phyloP scores from a whole-genome alignment of 2,329 filamentous ascomycete genomes.

The Cytospora piceicola region DNA sequence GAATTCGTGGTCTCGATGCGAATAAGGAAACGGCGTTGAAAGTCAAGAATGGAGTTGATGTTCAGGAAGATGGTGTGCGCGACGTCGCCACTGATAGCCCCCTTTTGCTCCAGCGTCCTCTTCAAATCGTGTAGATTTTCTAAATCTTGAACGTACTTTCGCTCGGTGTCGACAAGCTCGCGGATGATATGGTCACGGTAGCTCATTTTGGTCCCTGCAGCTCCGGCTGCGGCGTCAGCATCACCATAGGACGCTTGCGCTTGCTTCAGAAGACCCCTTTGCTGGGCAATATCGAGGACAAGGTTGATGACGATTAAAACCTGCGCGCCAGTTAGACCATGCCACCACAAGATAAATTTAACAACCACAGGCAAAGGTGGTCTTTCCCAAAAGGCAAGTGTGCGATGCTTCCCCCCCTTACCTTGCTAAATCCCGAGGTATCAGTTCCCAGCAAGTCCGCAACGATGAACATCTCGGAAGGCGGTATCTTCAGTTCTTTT shows the following conservation, averaged over 20 bases:
- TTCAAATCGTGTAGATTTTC: conserved; percentile 93
- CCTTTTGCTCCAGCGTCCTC: conserved; percentile 84
- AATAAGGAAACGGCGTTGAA: conserved; percentile 93
- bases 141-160: conserved; percentile 96
- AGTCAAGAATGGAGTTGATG: conserved; percentile 91
- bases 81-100: conserved; percentile 83
- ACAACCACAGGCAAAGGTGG: too few relatives aligned
- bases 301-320: conserved; percentile 91
- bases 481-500: conserved; percentile 76
- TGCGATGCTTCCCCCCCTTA: conserved; percentile 40
- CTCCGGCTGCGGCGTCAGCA: conserved; percentile 41
- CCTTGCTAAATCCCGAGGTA: conserved; percentile 96
- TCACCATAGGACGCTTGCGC: conserved; percentile 45
- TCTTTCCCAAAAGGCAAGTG: neutral
- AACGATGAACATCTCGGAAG: conserved; percentile 87
- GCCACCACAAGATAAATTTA: neutral
- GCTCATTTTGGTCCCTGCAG: conserved; percentile 65
- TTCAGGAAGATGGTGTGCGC: conserved; percentile 97
- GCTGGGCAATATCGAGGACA: conserved; percentile 84
- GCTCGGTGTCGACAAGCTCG: conserved; percentile 91
- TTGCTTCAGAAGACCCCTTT: conserved; percentile 73
- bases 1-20: conserved; percentile 95
- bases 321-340: conserved; percentile 42
- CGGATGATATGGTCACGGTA: conserved; percentile 86
- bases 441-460: conserved; percentile 91